Evolutionary conservation across 176 grass and related monocot genomes (phyloP).

Genomic region (Triticum dicoccoides): DNA sequence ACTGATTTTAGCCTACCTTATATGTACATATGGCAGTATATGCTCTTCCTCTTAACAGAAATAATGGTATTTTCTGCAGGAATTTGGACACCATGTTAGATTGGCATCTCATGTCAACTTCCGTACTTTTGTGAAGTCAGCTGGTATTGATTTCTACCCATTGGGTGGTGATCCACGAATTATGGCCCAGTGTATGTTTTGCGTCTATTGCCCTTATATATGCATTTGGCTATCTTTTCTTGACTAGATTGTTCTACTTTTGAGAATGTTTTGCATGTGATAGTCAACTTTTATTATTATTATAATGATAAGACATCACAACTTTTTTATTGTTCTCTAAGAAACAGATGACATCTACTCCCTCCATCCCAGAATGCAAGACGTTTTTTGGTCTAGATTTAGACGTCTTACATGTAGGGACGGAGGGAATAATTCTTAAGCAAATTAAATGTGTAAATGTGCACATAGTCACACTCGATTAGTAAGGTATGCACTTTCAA

Average conservation of each 20-base stretch:
- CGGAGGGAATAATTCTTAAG: neutral
- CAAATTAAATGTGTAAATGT: slow-evolving; percentile 19
- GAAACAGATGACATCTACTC: neutral
- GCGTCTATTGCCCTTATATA: slow-evolving; percentile 24
- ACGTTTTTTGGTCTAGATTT: too few relatives aligned
- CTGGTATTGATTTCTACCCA: slow-evolving; percentile 92
- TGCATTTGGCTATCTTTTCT: slow-evolving; percentile 28
- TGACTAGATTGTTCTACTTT: slow-evolving; percentile 6
- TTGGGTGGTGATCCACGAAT: slow-evolving; percentile 92
- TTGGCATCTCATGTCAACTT: slow-evolving; percentile 98
- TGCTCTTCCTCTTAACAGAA: neutral
- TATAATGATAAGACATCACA: neutral
- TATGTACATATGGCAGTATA: neutral
- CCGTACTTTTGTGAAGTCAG: slow-evolving; percentile 82
- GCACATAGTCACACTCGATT: slow-evolving; percentile 12
- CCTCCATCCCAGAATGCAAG: too few relatives aligned
- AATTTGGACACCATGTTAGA: slow-evolving; percentile 96
- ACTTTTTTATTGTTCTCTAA: neutral
- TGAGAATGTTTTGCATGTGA: slow-evolving; percentile 5
- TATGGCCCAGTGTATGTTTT: slow-evolving; percentile 82
- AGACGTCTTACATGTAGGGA: too few relatives aligned
- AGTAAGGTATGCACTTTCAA: slow-evolving; percentile 17
- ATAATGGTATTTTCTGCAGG: slow-evolving; percentile 50
- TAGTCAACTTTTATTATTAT: slow-evolving; percentile 5
- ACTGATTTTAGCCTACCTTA: slow-evolving; percentile 20